Conservation (phyloP, 257 asterid species). For the Ocimum tenuiflorum region DNA sequence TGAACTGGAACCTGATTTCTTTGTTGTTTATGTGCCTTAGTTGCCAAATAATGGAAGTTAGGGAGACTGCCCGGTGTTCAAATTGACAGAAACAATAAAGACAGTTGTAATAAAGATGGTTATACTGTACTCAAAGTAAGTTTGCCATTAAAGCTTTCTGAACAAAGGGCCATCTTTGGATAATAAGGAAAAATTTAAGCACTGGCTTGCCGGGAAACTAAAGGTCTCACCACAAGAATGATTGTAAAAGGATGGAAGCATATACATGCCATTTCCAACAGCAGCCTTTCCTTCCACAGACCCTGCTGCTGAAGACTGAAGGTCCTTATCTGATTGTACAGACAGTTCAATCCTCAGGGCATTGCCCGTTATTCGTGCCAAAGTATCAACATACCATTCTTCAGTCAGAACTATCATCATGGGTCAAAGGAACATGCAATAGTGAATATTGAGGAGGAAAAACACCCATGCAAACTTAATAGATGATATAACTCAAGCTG, state of each 20-base stretch:
- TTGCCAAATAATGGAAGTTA: background rate
- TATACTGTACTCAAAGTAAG: background rate
- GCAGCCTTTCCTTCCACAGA: slow-evolving; percentile 69
- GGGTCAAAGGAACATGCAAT: slow-evolving; percentile 35
- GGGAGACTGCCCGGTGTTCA: background rate
- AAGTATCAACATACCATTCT: slow-evolving; percentile 61
- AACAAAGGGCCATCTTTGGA: background rate
- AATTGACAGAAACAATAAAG: background rate
- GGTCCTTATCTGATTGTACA: slow-evolving; percentile 61
- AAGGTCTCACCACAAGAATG: slow-evolving; percentile 71
- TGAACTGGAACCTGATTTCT: too few relatives aligned
- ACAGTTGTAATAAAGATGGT: background rate
- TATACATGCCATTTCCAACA: slow-evolving; percentile 76
- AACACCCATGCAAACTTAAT: background rate
- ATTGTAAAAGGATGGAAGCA: slow-evolving; percentile 83
- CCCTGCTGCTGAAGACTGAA: slow-evolving; percentile 70
- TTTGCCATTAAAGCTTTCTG: background rate
- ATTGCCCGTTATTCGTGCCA: slow-evolving; percentile 79
- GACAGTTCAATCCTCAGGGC: slow-evolving; percentile 76
- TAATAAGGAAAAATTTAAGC: slow-evolving; percentile 8
- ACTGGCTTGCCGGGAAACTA: slow-evolving; percentile 4
- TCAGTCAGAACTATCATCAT: slow-evolving; percentile 65
- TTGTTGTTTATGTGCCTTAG: too few relatives aligned
- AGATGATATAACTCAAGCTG: background rate
- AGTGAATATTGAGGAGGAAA: background rate